Base-by-base conservation (phyloP, 2,329 filamentous ascomycete genomes). In the Salinomyces thailandicus region DNA sequence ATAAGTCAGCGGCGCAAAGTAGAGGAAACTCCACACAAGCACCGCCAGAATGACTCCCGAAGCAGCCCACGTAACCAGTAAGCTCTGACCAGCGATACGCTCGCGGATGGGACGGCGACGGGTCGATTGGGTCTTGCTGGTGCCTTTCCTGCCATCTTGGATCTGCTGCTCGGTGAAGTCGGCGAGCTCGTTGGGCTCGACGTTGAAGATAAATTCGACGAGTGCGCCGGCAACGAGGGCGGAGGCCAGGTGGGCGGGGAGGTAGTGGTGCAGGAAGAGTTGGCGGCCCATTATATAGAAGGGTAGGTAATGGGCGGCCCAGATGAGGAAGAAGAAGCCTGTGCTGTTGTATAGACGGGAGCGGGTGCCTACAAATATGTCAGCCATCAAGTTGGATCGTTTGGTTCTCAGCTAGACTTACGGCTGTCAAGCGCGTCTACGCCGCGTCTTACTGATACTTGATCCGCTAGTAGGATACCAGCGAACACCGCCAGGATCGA, bases 261-360 rank as follows among this genome's bases (percentile, higher is more conserved):
- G 75, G 58, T 98, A 98, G 64, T 98, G 91, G 62, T 98, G 91
- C 50, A 98, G 64, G 77, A 98, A 98, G 47, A 95, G 79, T 62
- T 98, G 89, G 52, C 89, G 86, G 39, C 89, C 89, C 89, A 98
- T 98, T 46, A 95, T 77, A 67, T 79, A 98, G 71, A 98, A 98
- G 35, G 89, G 89, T 62, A 94, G 77, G 69, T 95, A 98, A 61
- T 98, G 91, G 2, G 86, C 89, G 11, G 85, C 86, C 91, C 91
- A 98, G 38, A 86, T 85, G 39, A 98, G 75, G 77, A 95, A 96
- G 70, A 98, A 93, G 75, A 98, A 98, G 16, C 91, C 91, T 1
- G 91, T 96, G 37, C 86, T 95, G 71, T 96, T 96, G 67, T 98
- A 98, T 33, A 98, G 73, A 46, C 87, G 86, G 16, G 84, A 87